Conservation (phyloP, 805 yeast species). For the Brettanomyces nanus region DNA sequence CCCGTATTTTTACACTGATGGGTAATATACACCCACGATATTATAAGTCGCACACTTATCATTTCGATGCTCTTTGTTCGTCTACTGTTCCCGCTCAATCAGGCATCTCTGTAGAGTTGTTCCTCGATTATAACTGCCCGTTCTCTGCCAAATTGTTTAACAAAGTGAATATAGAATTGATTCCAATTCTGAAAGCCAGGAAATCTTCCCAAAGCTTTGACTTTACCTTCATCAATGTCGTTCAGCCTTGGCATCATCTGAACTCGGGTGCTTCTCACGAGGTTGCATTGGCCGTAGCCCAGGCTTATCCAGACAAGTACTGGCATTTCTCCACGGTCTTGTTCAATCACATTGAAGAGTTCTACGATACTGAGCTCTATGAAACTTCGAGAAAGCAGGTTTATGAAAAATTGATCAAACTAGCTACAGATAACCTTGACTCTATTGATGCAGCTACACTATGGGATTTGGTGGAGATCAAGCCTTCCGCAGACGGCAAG, state of each 20-base stretch:
- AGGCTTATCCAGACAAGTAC: conserved; percentile 42
- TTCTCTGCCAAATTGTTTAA: conserved; percentile 58
- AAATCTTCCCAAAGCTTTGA: conserved; percentile 41
- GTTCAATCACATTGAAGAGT: conserved; percentile 45
- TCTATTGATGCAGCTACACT: conserved; percentile 26
- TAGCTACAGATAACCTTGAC: conserved; percentile 31
- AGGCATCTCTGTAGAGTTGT: conserved; percentile 46
- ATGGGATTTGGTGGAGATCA: conserved; percentile 27
- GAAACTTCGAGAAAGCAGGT: conserved; percentile 48
- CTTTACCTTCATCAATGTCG: conserved; percentile 59
- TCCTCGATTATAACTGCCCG: conserved; percentile 72
- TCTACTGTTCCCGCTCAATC: background rate
- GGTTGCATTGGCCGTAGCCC: conserved; percentile 62
- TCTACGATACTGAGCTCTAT: conserved; percentile 54
- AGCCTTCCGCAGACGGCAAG: conserved; percentile 21
- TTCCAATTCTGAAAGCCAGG: conserved; percentile 41
- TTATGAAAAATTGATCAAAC: conserved; percentile 42
- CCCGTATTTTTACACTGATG: no score
- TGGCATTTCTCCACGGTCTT: conserved; percentile 50
- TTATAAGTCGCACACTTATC: conserved; percentile 16
- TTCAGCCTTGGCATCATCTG: conserved; percentile 86
- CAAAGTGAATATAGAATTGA: conserved; percentile 42
- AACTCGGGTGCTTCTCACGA: conserved; percentile 62
- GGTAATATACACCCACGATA: conserved; percentile 19
- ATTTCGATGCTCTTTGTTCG: background rate